phyloP scores from a whole-genome alignment of 768 basidiomycete genomes.

The Leccinum aurantiacum region DNA sequence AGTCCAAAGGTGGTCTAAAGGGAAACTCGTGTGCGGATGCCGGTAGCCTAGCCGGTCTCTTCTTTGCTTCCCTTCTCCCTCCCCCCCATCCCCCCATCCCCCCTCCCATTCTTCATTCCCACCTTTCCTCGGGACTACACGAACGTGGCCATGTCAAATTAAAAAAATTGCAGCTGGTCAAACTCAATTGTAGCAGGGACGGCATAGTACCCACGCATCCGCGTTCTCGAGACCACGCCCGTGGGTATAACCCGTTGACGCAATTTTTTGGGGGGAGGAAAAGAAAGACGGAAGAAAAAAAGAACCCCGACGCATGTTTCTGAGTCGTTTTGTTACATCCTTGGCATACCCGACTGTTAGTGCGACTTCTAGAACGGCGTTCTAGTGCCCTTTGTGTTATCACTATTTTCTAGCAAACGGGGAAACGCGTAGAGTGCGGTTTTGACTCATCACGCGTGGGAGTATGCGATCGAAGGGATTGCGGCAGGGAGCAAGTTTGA shows the following conservation, averaged over 20 bases:
- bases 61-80: neutral
- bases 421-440: neutral
- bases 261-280: neutral
- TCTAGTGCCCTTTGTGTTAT: neutral
- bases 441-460: neutral
- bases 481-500: neutral
- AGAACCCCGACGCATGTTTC: neutral
- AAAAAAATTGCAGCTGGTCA: constrained; percentile 24
- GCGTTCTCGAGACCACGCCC: constrained; percentile 1
- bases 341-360: neutral
- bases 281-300: neutral
- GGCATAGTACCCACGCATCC: constrained; percentile 13
- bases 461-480: neutral
- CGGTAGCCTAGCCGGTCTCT: neutral
- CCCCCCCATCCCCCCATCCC: neutral
- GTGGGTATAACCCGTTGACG: constrained; percentile 1
- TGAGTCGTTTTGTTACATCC: neutral
- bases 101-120: neutral
- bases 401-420: neutral
- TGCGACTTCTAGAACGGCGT: neutral
- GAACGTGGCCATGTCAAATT: constrained; percentile 8
- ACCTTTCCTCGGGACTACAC: neutral
- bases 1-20: too few species aligned
- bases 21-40: neutral
- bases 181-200: constrained; percentile 17